Evolutionary conservation across 192 early-diverging fungal species (phyloP), one percentile per base, ranked within the genome.

Genomic region (Coemansia sp.): DNA sequence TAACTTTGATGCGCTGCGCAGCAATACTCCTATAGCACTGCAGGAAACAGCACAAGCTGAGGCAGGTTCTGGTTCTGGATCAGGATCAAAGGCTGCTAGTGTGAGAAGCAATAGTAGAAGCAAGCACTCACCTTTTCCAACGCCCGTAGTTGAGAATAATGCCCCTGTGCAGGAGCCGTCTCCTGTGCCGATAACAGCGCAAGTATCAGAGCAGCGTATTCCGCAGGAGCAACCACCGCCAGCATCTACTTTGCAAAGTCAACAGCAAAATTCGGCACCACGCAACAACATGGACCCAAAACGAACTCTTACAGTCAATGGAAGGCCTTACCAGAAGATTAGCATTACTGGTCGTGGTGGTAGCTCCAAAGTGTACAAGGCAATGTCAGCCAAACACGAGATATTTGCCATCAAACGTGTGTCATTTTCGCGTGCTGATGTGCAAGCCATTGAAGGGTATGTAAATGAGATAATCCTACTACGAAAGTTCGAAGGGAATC

Each of bases 301-400:
- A 56, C 73, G 77, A 21, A 58, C 51, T 26, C 58, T 80, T 8
- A 7, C 69, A 3, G 71, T 87, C 21, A 85, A 86, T 25, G 64
- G 83, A 8, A 61, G 69, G 1, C 49, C 66, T 26, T 86, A 85
- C 63, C 73, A 74, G 19, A 78, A 82, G 21, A 58, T 87, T 9
- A 70, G 71, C 47, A 65, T 83, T 19, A 87, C 94, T 8, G 96
- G 95, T 1, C 82, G 87, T 10, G 96, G 96, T 21, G 96, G 93
- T 30, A 91, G 86, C 48, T 89, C 89, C 57, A 95, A 91, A 76
- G 96, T 98, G 9, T 96, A 88, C 82, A 94, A 90, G 64, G 93
- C 94, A 4, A 81, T 93, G 69, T 76, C 88, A 21, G 62, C 71
- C 14, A 84, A 85, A 58, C 70, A 80, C 49, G 79, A 87, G 59